phyloP scores from a whole-genome alignment of 306 rosid genomes.

The Citrullus mucosospermus region DNA sequence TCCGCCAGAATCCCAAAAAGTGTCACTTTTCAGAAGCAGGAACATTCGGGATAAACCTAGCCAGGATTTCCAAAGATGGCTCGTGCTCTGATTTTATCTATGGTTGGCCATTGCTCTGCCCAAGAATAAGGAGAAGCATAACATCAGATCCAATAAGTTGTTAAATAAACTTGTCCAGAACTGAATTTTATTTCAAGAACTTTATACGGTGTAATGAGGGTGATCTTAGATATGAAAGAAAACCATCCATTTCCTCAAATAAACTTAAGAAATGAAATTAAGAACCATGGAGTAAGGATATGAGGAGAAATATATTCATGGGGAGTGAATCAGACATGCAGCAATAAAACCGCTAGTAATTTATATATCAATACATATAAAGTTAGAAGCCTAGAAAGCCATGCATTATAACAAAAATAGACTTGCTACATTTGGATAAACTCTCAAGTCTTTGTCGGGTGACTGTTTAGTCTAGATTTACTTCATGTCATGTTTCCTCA shows the following conservation, averaged over 20 bases:
- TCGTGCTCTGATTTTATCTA: not conserved
- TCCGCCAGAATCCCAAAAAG: not conserved
- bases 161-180: not conserved
- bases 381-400: not conserved
- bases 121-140: not conserved
- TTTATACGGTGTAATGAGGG: not conserved
- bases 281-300: not conserved
- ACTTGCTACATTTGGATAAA: not conserved
- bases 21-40: not conserved
- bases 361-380: not conserved
- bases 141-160: not conserved
- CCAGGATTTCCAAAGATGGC: not conserved
- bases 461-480: not conserved
- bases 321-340: not conserved
- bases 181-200: not conserved
- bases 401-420: not conserved
- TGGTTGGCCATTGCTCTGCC: not conserved
- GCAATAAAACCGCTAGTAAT: not conserved
- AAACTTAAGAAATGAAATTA: not conserved
- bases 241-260: not conserved
- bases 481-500: not conserved
- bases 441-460: not conserved
- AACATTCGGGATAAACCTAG: not conserved
- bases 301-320: not conserved
- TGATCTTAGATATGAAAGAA: not conserved